These are phyloP conservation scores for Hibiscus tridactylites DNA, from an alignment of 345 rosid species.

Conservation along the genomic window DNA sequence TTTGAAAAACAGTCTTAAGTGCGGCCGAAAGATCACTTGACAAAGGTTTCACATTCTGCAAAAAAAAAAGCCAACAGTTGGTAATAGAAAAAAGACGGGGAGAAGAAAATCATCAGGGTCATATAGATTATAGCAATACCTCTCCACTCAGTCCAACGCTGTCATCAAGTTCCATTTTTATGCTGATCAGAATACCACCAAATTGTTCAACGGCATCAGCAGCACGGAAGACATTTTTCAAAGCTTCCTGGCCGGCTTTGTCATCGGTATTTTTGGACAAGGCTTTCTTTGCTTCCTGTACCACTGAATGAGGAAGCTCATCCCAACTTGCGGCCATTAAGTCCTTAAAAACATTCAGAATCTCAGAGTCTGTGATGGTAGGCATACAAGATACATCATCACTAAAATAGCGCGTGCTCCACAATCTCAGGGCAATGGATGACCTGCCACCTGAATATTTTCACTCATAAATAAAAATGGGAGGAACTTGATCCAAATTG, in stretches of 20 bases:
- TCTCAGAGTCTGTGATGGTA: conserved; percentile 43
- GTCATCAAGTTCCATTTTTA: conserved; percentile 89
- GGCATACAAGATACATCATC: conserved; percentile 68
- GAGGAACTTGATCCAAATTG: conserved; percentile 2
- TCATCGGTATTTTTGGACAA: conserved; percentile 57
- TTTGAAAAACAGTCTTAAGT: conserved; percentile 43
- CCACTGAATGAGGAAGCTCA: conserved; percentile 43
- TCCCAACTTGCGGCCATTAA: conserved; percentile 84
- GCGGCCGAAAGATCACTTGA: conserved; percentile 46
- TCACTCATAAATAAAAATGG: not conserved
- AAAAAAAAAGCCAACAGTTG: not conserved
- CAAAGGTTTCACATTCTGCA: conserved; percentile 63
- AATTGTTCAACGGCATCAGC: conserved; percentile 94
- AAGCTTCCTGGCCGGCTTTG: conserved; percentile 62
- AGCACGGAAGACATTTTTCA: conserved; percentile 60
- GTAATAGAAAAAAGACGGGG: not conserved
- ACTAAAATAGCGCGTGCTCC: conserved; percentile 44
- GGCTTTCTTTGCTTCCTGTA: conserved; percentile 48
- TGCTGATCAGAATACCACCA: conserved; percentile 50
- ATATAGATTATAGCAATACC: conserved; percentile 33
- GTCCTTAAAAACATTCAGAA: conserved; percentile 58
- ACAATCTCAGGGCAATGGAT: conserved; percentile 34
- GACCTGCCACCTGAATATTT: conserved; percentile 34
- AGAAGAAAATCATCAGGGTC: not conserved
- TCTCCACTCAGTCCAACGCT: conserved; percentile 81